These are phyloP conservation scores for Oxytropis ochrocephala DNA, from an alignment of 306 rosid species.

Conservation along the genomic window DNA sequence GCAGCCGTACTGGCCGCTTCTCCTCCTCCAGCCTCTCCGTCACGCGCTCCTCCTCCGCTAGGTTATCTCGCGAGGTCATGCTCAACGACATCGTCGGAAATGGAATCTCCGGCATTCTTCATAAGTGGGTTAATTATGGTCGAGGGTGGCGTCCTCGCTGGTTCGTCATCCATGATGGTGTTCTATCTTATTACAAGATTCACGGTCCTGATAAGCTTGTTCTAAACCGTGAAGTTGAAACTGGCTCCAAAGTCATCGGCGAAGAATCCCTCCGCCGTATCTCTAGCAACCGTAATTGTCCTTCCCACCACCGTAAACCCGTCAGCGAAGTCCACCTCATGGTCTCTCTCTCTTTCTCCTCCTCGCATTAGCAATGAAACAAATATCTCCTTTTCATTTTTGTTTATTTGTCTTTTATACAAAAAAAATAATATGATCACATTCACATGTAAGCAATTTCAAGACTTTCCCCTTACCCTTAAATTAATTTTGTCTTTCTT, in stretches of 20 bases:
- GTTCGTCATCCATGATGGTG: conserved; percentile 46
- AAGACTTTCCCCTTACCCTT: too few relatives aligned
- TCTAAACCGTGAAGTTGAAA: conserved; percentile 27
- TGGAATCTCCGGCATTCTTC: conserved; percentile 37
- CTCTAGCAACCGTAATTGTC: conserved; percentile 2
- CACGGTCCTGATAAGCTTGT: conserved; percentile 32
- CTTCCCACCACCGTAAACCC: conserved; percentile 28
- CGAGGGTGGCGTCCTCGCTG: conserved; percentile 51
- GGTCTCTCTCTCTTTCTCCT: conserved; percentile 16
- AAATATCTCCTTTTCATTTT: not conserved
- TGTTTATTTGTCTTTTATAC: too few relatives aligned
- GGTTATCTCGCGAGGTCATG: conserved; percentile 20
- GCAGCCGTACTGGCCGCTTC: not conserved
- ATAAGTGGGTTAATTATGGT: conserved; percentile 54
- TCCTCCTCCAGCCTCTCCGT: not conserved
- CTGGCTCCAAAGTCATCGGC: conserved; percentile 34
- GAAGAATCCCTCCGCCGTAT: conserved; percentile 30
- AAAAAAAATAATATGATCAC: not conserved
- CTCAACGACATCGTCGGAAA: conserved; percentile 38
- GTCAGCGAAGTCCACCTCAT: conserved; percentile 44
- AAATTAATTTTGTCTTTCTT: too few relatives aligned
- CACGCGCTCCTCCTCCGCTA: conserved; percentile 29
- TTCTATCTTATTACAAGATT: conserved; percentile 46
- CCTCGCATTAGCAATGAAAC: not conserved
- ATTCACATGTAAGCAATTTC: not conserved